Evolutionary conservation across 495 filamentous ascomycete genomes (phyloP).

Genomic region (Aspergillus ostianus): DNA sequence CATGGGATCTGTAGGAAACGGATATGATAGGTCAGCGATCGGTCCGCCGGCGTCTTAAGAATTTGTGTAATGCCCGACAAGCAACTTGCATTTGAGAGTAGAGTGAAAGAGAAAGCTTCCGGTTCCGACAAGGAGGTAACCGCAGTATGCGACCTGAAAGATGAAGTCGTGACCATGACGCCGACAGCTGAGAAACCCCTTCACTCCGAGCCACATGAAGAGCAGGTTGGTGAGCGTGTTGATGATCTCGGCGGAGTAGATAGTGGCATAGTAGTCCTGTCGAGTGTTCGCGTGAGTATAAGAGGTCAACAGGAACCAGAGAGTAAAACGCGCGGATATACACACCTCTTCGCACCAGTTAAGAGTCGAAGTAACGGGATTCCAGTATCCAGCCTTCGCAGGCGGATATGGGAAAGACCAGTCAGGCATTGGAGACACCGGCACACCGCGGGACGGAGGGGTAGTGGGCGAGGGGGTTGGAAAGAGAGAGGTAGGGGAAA

Average conservation of each 20-base stretch:
- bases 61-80: not conserved
- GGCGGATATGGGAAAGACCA: conserved; percentile 61
- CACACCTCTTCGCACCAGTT: conserved; percentile 93
- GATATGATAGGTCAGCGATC: conserved; percentile 18
- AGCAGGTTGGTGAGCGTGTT: conserved; percentile 79
- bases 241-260: conserved; percentile 61
- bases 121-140: conserved; percentile 75
- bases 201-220: conserved; percentile 71
- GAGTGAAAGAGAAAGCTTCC: conserved; percentile 83
- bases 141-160: conserved; percentile 67
- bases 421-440: conserved; percentile 26
- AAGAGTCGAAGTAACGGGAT: conserved; percentile 80
- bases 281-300: not conserved
- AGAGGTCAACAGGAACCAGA: not conserved
- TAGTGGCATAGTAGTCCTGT: conserved; percentile 61
- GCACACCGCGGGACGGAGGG: conserved; percentile 8
- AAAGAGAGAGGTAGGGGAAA: conserved; percentile 8
- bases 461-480: conserved; percentile 8
- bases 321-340: not conserved
- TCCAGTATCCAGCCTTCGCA: conserved; percentile 70
- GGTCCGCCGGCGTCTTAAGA: not conserved
- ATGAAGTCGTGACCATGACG: conserved; percentile 69
- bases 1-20: conserved; percentile 72
- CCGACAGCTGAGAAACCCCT: conserved; percentile 68
- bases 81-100: conserved; percentile 69